These are phyloP conservation scores for Arachnomyces sp. DNA, from an alignment of 2,329 filamentous ascomycete genomes.

Conservation along the genomic window DNA sequence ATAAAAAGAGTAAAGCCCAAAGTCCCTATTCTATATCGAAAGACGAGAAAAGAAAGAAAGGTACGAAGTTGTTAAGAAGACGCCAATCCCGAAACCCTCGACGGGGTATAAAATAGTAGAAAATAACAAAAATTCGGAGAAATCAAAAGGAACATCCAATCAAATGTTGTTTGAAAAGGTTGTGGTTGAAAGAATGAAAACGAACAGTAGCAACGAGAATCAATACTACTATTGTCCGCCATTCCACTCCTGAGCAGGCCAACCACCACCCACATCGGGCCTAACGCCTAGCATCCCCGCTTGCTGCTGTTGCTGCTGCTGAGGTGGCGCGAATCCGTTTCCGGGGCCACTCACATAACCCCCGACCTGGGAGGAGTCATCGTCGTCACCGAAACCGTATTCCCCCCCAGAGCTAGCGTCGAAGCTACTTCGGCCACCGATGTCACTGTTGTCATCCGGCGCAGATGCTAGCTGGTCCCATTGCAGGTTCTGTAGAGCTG, in stretches of 20 bases:
- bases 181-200: constrained; percentile 6
- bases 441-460: constrained; percentile 49
- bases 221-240: constrained; percentile 3
- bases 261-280: constrained; percentile 13
- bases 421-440: constrained; percentile 56
- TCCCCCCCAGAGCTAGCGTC: constrained; percentile 39
- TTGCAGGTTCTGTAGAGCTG: constrained; percentile 81
- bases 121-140: constrained; percentile 1
- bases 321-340: constrained; percentile 20
- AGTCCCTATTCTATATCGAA: too few species aligned
- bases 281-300: constrained; percentile 24
- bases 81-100: too few species aligned
- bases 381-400: constrained; percentile 35
- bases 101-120: too few species aligned
- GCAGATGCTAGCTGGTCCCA: constrained; percentile 69
- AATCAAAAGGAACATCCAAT: constrained; percentile 1
- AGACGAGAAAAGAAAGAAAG: too few species aligned
- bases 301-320: constrained; percentile 10
- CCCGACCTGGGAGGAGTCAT: constrained; percentile 31
- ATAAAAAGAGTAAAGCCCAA: too few species aligned
- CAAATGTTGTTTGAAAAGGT: constrained; percentile 12
- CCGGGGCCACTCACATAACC: constrained; percentile 27
- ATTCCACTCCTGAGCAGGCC: constrained; percentile 6
- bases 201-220: not conserved
- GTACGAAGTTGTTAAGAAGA: too few species aligned